Evolutionary conservation across 129 eudicot genomes (phyloP).

Genomic region (Solidago caesia): DNA sequence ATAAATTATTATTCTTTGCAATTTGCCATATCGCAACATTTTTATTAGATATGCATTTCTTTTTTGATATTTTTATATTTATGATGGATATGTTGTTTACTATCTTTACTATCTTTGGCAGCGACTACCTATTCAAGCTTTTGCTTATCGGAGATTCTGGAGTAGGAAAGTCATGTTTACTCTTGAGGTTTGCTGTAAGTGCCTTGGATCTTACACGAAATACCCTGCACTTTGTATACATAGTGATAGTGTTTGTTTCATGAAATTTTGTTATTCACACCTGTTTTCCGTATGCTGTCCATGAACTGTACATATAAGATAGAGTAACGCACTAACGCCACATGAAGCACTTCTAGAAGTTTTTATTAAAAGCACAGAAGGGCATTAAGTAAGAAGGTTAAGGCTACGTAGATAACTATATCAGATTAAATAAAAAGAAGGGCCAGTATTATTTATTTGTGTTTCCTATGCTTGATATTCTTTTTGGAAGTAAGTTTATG

Average conservation of each 20-base stretch:
- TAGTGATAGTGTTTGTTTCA: conserved; percentile 3
- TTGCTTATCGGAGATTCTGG: conserved; percentile 51
- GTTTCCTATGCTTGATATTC: not conserved
- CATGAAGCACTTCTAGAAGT: not conserved
- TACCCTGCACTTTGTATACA: not conserved
- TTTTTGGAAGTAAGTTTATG: not conserved
- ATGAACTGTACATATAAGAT: conserved; percentile 6
- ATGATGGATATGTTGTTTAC: not conserved
- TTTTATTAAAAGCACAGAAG: not conserved
- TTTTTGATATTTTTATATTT: not conserved
- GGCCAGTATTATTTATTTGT: not conserved
- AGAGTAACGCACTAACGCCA: not conserved
- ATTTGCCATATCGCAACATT: not conserved
- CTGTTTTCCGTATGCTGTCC: not conserved
- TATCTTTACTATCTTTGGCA: conserved; percentile 18
- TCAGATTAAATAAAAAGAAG: not conserved
- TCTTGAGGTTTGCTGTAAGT: conserved; percentile 51
- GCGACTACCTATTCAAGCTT: conserved; percentile 50
- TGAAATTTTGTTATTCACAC: not conserved
- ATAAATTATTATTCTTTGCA: not conserved
- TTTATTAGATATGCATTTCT: not conserved
- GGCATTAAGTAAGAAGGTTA: not conserved
- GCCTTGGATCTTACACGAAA: conserved; percentile 12
- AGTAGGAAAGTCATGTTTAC: conserved; percentile 48
- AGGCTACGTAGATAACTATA: not conserved